These are phyloP conservation scores for Amylocarpus encephaloides DNA, from an alignment of 2,329 filamentous ascomycete genomes.

Conservation along the genomic window DNA sequence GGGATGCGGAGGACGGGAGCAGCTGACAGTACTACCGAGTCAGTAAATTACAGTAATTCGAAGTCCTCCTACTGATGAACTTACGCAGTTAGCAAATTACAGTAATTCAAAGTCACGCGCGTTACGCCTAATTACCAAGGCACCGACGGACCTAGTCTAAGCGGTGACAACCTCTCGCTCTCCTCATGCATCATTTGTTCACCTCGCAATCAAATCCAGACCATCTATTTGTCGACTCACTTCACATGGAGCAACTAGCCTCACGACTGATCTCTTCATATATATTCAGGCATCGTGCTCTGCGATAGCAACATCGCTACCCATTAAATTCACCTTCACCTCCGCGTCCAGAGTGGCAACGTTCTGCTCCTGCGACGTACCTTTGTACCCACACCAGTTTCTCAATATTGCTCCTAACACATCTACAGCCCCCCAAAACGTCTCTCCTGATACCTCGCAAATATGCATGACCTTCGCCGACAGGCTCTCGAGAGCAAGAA, in stretches of 20 bases:
- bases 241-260: conserved; percentile 16
- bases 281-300: conserved; percentile 15
- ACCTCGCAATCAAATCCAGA: neutral
- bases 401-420: neutral
- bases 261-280: conserved; percentile 11
- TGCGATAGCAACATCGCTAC: conserved; percentile 13
- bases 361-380: neutral
- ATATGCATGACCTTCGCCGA: conserved; percentile 44
- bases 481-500: conserved; percentile 52
- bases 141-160: too few species aligned
- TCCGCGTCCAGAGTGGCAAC: neutral
- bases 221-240: neutral
- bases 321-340: neutral
- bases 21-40: too few species aligned
- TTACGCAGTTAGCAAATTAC: too few species aligned
- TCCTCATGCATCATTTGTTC: neutral
- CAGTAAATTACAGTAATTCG: too few species aligned
- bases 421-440: conserved; percentile 2
- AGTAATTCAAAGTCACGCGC: too few species aligned
- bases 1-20: too few species aligned
- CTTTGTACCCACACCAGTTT: conserved; percentile 12
- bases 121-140: too few species aligned
- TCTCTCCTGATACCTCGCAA: conserved; percentile 2
- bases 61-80: too few species aligned
- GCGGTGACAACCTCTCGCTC: too few species aligned